These are phyloP conservation scores for Heterobasidion annosum DNA, from an alignment of 1,284 basidiomycete species.

Conservation along the genomic window DNA sequence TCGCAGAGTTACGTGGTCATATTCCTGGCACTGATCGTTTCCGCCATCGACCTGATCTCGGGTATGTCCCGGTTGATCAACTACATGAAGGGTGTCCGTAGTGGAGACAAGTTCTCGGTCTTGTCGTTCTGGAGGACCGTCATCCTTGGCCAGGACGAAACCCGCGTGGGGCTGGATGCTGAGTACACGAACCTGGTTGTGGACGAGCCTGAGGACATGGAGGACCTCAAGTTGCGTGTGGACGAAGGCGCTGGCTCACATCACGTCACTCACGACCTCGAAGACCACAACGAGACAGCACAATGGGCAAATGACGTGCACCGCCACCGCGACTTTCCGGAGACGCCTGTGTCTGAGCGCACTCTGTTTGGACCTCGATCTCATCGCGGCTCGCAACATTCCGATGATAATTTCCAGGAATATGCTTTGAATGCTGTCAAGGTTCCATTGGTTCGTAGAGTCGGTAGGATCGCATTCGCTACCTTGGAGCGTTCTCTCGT, in stretches of 20 bases:
- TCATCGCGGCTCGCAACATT: slow-evolving; percentile 33
- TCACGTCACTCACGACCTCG: slow-evolving; percentile 14
- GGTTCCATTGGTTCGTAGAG: slow-evolving; percentile 22
- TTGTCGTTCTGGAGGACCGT: slow-evolving; percentile 46
- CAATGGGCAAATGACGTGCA: slow-evolving; percentile 28
- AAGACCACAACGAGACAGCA: slow-evolving; percentile 28
- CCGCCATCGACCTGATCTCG: slow-evolving; percentile 45
- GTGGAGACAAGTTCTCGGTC: slow-evolving; percentile 32
- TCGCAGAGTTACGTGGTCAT: slow-evolving; percentile 56
- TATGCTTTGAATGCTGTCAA: slow-evolving; percentile 12
- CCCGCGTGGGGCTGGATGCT: slow-evolving; percentile 11
- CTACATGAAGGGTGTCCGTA: slow-evolving; percentile 29
- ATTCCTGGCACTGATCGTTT: slow-evolving; percentile 44
- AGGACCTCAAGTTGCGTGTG: slow-evolving; percentile 12
- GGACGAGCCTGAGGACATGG: slow-evolving; percentile 37
- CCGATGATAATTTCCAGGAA: slow-evolving; percentile 54
- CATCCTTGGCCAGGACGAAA: slow-evolving; percentile 37
- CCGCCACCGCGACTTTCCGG: slow-evolving; percentile 22
- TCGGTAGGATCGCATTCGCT: slow-evolving; percentile 37
- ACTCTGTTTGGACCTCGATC: slow-evolving; percentile 42
- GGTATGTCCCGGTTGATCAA: slow-evolving; percentile 36
- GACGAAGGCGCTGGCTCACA: background rate
- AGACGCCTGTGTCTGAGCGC: slow-evolving; percentile 41
- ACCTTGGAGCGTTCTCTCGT: slow-evolving; percentile 56
- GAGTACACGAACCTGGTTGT: slow-evolving; percentile 46